A percentile compares a stretch with the other conserved stretches of the same genome.
phyloP scores from a whole-genome alignment of 495 filamentous ascomycete species.

The Trichoderma virens region DNA sequence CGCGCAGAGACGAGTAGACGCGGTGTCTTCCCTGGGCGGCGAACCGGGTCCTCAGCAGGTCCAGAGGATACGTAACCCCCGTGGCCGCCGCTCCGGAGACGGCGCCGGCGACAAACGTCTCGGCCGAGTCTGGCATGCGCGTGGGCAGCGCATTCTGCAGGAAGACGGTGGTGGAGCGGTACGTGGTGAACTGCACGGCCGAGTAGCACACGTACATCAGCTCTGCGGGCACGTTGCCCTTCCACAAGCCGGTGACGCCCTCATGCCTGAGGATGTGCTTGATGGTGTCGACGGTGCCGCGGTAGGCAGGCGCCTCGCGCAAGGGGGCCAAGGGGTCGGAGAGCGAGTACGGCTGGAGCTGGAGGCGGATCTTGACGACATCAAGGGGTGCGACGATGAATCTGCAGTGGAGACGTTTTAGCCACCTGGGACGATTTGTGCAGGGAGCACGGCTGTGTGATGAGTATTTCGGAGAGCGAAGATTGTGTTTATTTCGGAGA shows the following conservation, averaged over 20 bases:
- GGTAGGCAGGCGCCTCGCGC: constrained; percentile 58
- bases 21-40: constrained; percentile 84
- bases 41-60: constrained; percentile 89
- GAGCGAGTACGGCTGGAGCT: constrained; percentile 77
- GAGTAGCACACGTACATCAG: constrained; percentile 86
- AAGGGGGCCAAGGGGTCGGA: constrained; percentile 55
- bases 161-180: constrained; percentile 59
- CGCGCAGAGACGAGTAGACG: constrained; percentile 62
- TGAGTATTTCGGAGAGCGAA: no score
- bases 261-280: constrained; percentile 67
- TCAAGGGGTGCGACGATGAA: constrained; percentile 91
- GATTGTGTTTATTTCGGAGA: constrained; percentile 30
- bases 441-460: no score
- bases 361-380: constrained; percentile 94
- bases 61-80: constrained; percentile 80
- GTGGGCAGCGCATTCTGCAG: constrained; percentile 37
- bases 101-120: constrained; percentile 73
- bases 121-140: constrained; percentile 45
- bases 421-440: background rate
- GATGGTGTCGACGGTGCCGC: constrained; percentile 72
- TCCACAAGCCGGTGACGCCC: constrained; percentile 86
- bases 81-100: constrained; percentile 74
- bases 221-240: constrained; percentile 94
- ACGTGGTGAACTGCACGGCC: constrained; percentile 83
- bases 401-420: constrained; percentile 29